Evolutionary conservation across 176 grass and related monocot genomes (phyloP).

Genomic region (Pharus latifolius): DNA sequence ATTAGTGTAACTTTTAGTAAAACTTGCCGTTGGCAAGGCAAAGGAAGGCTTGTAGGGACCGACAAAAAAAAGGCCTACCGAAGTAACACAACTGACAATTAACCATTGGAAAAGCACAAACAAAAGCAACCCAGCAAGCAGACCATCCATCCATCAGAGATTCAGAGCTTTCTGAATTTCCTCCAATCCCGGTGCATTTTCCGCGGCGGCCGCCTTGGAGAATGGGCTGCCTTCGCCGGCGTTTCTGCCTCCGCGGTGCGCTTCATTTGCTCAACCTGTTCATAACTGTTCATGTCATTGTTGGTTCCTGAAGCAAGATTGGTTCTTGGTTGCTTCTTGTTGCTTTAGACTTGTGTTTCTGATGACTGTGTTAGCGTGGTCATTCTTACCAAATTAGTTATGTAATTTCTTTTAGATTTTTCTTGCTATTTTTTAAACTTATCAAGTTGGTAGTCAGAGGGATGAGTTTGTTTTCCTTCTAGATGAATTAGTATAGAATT

Average conservation of each 20-base stretch:
- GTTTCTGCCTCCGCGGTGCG: slow-evolving; percentile 17
- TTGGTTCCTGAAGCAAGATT: neutral
- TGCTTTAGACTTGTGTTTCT: neutral
- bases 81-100: too few species aligned
- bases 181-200: slow-evolving; percentile 2
- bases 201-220: neutral
- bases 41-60: slow-evolving; percentile 7
- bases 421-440: too few species aligned
- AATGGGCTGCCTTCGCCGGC: slow-evolving; percentile 19
- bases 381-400: too few species aligned
- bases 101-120: too few species aligned
- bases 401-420: too few species aligned
- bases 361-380: too few species aligned
- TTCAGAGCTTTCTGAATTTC: slow-evolving; percentile 2
- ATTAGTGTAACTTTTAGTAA: neutral
- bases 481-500: too few species aligned
- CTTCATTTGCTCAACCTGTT: neutral
- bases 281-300: neutral
- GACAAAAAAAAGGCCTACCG: too few species aligned
- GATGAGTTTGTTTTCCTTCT: too few species aligned
- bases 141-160: neutral
- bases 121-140: neutral
- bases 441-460: too few species aligned
- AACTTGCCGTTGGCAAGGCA: neutral
- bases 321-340: neutral